Evolutionary conservation across 257 asterid species (phyloP), one percentile per base, ranked within the genome.

Genomic region (Cordia subcordata): DNA sequence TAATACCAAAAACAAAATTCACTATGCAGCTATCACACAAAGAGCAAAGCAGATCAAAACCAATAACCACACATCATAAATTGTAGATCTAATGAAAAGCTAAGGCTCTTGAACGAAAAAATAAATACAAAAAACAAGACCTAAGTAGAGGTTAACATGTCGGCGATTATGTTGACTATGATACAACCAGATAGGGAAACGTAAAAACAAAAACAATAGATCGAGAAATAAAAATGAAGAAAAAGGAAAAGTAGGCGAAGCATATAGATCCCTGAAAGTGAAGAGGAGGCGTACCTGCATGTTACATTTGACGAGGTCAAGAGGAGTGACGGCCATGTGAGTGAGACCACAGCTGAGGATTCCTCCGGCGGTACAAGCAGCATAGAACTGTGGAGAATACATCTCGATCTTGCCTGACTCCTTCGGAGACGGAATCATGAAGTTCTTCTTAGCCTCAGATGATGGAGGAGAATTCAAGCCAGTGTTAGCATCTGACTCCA

Each of bases 301-400:
- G 73, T 90, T 90, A 75, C 97, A 90, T 68, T 90, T 90, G 90
- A 87, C 97, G 47, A 90, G 92, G 73, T 90, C 97, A 19, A 90
- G 97, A 67, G 97, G 97, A 55, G 96, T 90, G 71, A 90, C 97
- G 53, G 97, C 58, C 96, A 71, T 90, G 71, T 90, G 97, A 32
- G 97, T 90, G 38, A 90, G 92, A 46, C 97, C 97, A 67, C 97
- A 90, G 77, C 97, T 90, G 64, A 90, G 80, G 20, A 90, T 81
- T 63, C 97, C 97, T 58, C 97, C 97, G 67, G 15, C 74, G 0
- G 97, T 86, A 65, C 96, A 90, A 23, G 96, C 97, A 19, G 88
- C 93, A 61, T 90, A 90, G 70, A 32, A 90, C 62, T 77, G 84
- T 1, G 96, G 84, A 16, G 98, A 92, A 80, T 73, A 82, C 82